These are phyloP conservation scores for Senna tora DNA, from an alignment of 306 rosid species.

Conservation along the genomic window DNA sequence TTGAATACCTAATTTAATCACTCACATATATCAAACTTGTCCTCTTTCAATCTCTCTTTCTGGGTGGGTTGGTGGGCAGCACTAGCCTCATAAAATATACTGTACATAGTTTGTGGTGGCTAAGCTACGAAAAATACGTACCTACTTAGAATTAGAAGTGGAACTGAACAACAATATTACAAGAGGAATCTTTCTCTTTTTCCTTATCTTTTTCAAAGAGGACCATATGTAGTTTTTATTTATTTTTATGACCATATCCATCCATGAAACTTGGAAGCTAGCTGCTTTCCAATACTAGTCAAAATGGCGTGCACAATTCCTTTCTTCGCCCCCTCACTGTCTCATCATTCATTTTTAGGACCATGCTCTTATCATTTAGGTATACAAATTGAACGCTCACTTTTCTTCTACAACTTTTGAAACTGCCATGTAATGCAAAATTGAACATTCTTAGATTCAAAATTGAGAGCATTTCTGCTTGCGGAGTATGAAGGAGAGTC, in stretches of 20 bases:
- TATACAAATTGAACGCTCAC: constrained; percentile 19
- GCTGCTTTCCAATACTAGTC: constrained; percentile 44
- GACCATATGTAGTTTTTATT: not conserved
- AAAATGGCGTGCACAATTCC: constrained; percentile 42
- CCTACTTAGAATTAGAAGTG: not conserved
- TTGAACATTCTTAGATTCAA: not conserved
- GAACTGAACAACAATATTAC: too few species aligned
- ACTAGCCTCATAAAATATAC: constrained; percentile 14
- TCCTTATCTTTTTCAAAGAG: not conserved
- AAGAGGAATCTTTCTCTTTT: constrained; percentile 12
- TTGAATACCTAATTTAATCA: constrained; percentile 14
- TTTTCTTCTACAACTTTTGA: constrained; percentile 14
- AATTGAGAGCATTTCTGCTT: not conserved
- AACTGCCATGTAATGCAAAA: not conserved
- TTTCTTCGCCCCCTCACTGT: constrained; percentile 27
- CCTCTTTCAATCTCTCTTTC: not conserved
- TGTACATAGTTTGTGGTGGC: constrained; percentile 21
- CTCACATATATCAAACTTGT: not conserved
- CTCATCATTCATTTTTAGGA: constrained; percentile 42
- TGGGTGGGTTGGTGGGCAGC: constrained; percentile 2
- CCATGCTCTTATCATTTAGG: constrained; percentile 32
- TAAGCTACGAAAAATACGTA: constrained; percentile 21
- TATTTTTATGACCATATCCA: not conserved
- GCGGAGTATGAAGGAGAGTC: not conserved
- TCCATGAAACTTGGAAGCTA: constrained; percentile 42